Conservation (phyloP, 495 filamentous ascomycete genomes). For the Elaphomyces granulatus region DNA sequence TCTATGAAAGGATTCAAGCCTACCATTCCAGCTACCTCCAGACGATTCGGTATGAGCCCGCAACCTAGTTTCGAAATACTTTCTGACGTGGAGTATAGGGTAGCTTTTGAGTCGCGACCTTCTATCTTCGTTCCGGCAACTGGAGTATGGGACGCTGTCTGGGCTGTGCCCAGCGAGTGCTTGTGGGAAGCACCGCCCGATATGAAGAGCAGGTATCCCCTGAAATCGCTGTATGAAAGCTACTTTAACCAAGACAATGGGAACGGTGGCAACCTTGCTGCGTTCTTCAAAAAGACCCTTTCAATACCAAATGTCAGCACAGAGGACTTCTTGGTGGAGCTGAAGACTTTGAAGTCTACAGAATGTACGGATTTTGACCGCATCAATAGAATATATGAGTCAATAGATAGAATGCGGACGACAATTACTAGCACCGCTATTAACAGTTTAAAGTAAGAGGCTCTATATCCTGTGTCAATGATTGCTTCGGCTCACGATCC, state of each 20-base stretch:
- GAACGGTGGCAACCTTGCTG: too few relatives aligned
- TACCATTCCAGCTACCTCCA: not conserved
- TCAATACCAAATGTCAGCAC: slow-evolving; percentile 9
- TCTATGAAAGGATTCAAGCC: slow-evolving; percentile 6
- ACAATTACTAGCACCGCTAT: too few relatives aligned
- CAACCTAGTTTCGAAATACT: not conserved
- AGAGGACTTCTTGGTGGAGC: slow-evolving; percentile 10
- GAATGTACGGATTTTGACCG: slow-evolving; percentile 3
- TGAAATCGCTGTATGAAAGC: slow-evolving; percentile 6
- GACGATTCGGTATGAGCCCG: slow-evolving; percentile 6
- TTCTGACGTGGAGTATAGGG: slow-evolving; percentile 1
- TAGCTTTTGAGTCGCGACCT: not conserved
- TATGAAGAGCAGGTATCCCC: slow-evolving; percentile 2
- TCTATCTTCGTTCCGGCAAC: slow-evolving; percentile 1
- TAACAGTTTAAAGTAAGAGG: too few relatives aligned
- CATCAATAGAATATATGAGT: slow-evolving; percentile 6
- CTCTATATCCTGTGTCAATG: not conserved
- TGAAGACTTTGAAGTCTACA: slow-evolving; percentile 4
- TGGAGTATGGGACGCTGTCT: slow-evolving; percentile 1
- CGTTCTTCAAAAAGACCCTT: too few relatives aligned
- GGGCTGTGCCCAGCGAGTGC: slow-evolving; percentile 3
- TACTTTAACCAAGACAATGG: too few relatives aligned
- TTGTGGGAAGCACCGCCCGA: slow-evolving; percentile 10
- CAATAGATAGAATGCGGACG: slow-evolving; percentile 6
- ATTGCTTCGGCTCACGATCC: not conserved